Base-by-base conservation (phyloP, 2,329 filamentous ascomycete genomes). In the Albophoma yamanashiensis region DNA sequence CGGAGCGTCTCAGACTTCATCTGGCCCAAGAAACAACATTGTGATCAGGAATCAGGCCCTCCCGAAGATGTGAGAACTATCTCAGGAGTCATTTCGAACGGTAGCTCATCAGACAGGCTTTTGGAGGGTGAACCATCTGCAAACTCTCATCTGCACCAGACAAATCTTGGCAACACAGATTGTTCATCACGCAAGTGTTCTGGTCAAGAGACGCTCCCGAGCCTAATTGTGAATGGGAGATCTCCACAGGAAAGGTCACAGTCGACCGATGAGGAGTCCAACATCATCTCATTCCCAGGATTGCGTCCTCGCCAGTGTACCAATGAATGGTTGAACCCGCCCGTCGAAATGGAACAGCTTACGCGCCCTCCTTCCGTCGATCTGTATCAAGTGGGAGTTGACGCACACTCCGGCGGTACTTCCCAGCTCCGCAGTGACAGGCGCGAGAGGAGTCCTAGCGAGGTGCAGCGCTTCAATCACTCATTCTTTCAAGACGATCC, bases 261-360 rank as follows among this genome's bases (percentile, higher is more conserved):
- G 31, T 62, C 62, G 2, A 58, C 64, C 4, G 66, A 62, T 34
- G 60, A 64, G 39, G 62, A 64, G 8, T 65, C 67, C 22, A 66
- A 65, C n/a, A 71, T 74, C 7, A 71, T 67, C 2, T 75, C 70
- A 12, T 76, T 75, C 57, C 72, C 72, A 15, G 65, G 67, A 31
- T 64, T 75, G 11, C 63, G 62, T 12, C 65, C 68, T 12, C 68
- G 72, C 6, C 67, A 70, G 11, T 70, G 67, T 47, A 75, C 72
- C 0, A 61, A 64, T 12, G 73, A 74, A 6, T 72, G 70, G 70
- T 53, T 68, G n/a, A 69, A 62, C 8, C 66, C 71, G 2, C 65
- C 66, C 2, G 57, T 58, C 1, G 62, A 63, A 0, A 56, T 67
- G 1, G 63, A 67, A 17, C 63, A 66, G 3, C 36, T 63, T 22